These are phyloP conservation scores for Staphylotrichum longicolle DNA, from an alignment of 495 filamentous ascomycete genomes.

Conservation along the genomic window DNA sequence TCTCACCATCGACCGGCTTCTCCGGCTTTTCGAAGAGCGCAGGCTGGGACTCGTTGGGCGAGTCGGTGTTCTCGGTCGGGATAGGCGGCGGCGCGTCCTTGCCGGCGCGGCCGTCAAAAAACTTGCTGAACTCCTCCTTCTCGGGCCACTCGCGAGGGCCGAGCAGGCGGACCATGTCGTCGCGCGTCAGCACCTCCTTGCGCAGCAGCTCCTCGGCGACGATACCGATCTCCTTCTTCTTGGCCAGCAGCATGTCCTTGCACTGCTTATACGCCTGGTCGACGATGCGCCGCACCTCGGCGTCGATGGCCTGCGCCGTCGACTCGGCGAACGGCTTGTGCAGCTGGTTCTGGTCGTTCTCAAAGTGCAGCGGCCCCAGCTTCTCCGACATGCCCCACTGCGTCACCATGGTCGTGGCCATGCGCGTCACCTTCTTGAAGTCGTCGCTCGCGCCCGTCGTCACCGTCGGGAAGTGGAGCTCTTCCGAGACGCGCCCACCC, in stretches of 20 bases:
- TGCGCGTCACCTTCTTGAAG: slow-evolving; percentile 95
- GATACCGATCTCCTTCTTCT: slow-evolving; percentile 82
- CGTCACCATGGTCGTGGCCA: slow-evolving; percentile 96
- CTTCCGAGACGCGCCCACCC: slow-evolving; percentile 89
- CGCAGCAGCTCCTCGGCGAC: slow-evolving; percentile 88
- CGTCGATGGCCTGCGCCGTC: slow-evolving; percentile 86
- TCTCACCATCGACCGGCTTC: slow-evolving; percentile 8
- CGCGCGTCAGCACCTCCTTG: slow-evolving; percentile 86
- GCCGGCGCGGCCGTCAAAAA: slow-evolving; percentile 62
- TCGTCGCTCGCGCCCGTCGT: slow-evolving; percentile 93
- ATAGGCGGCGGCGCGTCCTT: slow-evolving; percentile 55
- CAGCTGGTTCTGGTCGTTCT: slow-evolving; percentile 71
- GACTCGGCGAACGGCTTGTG: slow-evolving; percentile 95
- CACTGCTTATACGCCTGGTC: slow-evolving; percentile 91
- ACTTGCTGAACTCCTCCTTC: slow-evolving; percentile 85
- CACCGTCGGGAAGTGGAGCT: slow-evolving; percentile 93
- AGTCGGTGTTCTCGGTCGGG: slow-evolving; percentile 45
- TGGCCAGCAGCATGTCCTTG: slow-evolving; percentile 73
- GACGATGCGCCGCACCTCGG: slow-evolving; percentile 84
- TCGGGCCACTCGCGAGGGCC: slow-evolving; percentile 81
- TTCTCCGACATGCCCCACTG: slow-evolving; percentile 96
- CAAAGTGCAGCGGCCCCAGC: slow-evolving; percentile 86
- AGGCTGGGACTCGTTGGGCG: slow-evolving; percentile 27
- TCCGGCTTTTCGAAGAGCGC: slow-evolving; percentile 24
- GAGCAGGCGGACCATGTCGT: slow-evolving; percentile 86